Percentiles rank a stretch among this genome's conserved stretches.
Evolutionary conservation across 129 eudicot genomes (phyloP).

Genomic region (Centella asiatica): DNA sequence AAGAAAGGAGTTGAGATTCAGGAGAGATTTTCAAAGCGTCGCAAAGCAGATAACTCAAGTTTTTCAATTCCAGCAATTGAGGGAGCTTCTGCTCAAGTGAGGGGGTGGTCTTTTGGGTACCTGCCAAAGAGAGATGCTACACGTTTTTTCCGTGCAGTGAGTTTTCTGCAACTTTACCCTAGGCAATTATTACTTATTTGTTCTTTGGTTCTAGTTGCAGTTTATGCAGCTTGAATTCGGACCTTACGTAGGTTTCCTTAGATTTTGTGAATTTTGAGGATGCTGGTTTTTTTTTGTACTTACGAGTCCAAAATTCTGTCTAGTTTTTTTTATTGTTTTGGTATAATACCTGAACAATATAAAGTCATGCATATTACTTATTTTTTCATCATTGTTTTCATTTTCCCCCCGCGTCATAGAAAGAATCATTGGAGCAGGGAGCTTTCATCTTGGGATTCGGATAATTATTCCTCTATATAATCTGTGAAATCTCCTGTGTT

Average conservation of each 20-base stretch:
- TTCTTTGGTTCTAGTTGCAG: background rate
- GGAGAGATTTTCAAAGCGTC: conserved; percentile 56
- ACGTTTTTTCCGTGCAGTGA: conserved; percentile 84
- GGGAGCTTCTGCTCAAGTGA: conserved; percentile 88
- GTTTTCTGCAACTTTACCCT: conserved; percentile 6
- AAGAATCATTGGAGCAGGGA: no score
- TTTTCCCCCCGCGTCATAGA: no score
- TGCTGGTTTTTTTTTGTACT: no score
- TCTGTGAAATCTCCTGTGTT: no score
- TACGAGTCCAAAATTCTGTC: no score
- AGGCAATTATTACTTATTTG: background rate
- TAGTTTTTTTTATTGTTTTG: no score
- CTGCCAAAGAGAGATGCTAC: conserved; percentile 96
- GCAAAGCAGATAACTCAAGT: conserved; percentile 55
- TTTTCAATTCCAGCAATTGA: conserved; percentile 65
- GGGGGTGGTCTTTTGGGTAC: conserved; percentile 94
- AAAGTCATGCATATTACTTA: no score
- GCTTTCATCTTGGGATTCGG: no score
- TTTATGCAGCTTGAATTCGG: background rate
- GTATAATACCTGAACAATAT: no score
- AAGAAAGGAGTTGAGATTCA: conserved; percentile 60
- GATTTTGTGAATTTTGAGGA: background rate
- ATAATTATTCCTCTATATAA: no score
- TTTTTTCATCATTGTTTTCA: no score
- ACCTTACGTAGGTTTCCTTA: background rate